phyloP scores from a whole-genome alignment of 306 rosid species.

The Trifolium repens region DNA sequence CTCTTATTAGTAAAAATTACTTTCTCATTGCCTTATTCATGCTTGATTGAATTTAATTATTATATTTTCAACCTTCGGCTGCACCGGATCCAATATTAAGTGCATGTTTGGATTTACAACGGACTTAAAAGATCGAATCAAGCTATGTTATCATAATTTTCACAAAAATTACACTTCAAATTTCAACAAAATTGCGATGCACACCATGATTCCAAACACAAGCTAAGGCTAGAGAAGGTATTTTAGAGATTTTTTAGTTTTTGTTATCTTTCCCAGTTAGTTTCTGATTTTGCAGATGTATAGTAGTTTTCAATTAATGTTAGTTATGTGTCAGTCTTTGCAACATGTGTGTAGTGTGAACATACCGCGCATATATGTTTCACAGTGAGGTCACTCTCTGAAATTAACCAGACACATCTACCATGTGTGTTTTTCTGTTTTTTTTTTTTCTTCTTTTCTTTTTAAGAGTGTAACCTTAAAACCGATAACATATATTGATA shows the following conservation, averaged over 20 bases:
- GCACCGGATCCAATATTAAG: neutral
- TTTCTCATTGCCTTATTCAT: neutral
- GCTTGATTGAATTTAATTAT: conserved; percentile 1
- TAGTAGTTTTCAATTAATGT: conserved; percentile 31
- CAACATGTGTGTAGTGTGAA: neutral
- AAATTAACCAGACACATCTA: neutral
- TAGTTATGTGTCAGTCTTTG: conserved; percentile 33
- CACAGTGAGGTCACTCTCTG: conserved; percentile 42
- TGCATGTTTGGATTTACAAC: neutral
- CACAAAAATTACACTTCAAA: too few species aligned
- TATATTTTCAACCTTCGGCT: neutral
- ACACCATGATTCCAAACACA: too few species aligned
- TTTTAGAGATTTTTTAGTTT: too few species aligned
- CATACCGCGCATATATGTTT: conserved; percentile 3
- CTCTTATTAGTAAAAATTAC: conserved; percentile 3
- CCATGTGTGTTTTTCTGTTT: neutral
- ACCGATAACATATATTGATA: too few species aligned
- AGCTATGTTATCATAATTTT: too few species aligned
- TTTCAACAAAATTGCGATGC: neutral
- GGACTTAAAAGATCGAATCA: neutral
- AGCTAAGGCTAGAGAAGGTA: too few species aligned
- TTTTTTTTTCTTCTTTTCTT: too few species aligned
- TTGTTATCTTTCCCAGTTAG: neutral
- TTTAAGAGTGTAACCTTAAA: too few species aligned
- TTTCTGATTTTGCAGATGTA: neutral